A percentile compares a stretch with the other conserved stretches of the same genome.
These are phyloP conservation scores for Aspergillus conjunctus DNA, from an alignment of 495 filamentous ascomycete species.

Conservation along the genomic window DNA sequence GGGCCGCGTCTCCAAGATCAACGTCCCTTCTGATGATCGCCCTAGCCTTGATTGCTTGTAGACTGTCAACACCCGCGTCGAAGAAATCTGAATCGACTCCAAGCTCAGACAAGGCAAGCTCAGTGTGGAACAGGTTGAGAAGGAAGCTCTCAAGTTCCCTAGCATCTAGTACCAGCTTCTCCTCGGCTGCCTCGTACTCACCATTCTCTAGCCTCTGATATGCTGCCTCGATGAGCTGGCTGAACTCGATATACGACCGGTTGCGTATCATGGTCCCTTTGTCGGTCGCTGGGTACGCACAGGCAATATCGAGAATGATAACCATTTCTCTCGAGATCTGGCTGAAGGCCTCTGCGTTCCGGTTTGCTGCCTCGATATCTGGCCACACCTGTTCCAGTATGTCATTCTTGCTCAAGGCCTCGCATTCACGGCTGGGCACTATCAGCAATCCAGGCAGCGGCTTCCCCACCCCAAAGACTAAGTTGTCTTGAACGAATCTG, in stretches of 20 bases:
- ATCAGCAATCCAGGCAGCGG: constrained; percentile 39
- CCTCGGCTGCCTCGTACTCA: neutral
- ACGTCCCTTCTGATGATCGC: constrained; percentile 39
- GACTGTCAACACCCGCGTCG: constrained; percentile 55
- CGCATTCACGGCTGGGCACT: constrained; percentile 34
- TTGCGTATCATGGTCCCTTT: constrained; percentile 53
- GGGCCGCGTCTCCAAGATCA: constrained; percentile 32
- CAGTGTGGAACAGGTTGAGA: constrained; percentile 28
- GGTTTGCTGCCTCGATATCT: constrained; percentile 42
- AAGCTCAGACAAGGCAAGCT: constrained; percentile 27
- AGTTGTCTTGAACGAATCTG: constrained; percentile 26
- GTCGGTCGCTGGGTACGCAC: constrained; percentile 48
- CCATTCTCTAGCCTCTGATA: constrained; percentile 32
- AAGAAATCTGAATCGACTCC: constrained; percentile 49
- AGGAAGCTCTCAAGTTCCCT: constrained; percentile 31
- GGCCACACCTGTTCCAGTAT: constrained; percentile 47
- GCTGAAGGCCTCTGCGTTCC: constrained; percentile 44
- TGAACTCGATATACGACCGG: constrained; percentile 44
- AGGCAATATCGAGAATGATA: constrained; percentile 34
- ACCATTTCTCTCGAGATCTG: constrained; percentile 51
- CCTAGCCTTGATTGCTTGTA: constrained; percentile 54
- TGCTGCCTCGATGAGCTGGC: constrained; percentile 40
- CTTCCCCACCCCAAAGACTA: constrained; percentile 28
- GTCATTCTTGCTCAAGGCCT: constrained; percentile 31
- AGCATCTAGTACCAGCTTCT: constrained; percentile 24